A percentile compares a stretch with the other conserved stretches of the same genome.
phyloP scores from a whole-genome alignment of 2,329 filamentous ascomycete species.

The Diplodia sapinea region DNA sequence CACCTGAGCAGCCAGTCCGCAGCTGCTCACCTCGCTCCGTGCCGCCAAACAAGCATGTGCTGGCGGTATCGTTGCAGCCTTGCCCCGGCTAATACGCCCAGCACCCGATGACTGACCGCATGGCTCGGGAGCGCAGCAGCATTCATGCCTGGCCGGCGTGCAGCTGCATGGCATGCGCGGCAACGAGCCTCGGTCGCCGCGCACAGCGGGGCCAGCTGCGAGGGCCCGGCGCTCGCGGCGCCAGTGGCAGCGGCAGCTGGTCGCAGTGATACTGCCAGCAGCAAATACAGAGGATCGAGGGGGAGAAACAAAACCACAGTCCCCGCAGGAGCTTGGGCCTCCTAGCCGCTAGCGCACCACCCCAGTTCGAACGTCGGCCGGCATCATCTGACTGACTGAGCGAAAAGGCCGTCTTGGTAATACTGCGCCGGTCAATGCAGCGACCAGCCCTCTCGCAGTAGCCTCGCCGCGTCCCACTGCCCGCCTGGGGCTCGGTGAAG shows the following conservation, averaged over 20 bases:
- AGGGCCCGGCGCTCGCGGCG: too few relatives aligned
- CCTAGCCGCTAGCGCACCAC: constrained; percentile 16
- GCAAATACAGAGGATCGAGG: neutral
- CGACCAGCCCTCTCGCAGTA: neutral
- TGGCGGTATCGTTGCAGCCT: neutral
- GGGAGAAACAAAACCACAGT: neutral
- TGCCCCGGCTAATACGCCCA: constrained; percentile 1
- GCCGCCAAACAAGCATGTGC: constrained; percentile 19
- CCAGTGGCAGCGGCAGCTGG: too few relatives aligned
- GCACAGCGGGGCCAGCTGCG: neutral
- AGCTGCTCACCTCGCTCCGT: constrained; percentile 20
- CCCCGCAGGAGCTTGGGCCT: constrained; percentile 29
- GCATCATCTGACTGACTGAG: constrained; percentile 26
- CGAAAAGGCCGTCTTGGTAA: constrained; percentile 6
- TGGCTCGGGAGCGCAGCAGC: neutral
- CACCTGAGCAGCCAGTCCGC: constrained; percentile 3
- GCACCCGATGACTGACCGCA: neutral
- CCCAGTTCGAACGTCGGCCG: constrained; percentile 5
- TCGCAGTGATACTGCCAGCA: neutral
- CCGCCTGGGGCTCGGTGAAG: neutral
- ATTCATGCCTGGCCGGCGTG: neutral
- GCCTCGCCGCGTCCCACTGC: neutral
- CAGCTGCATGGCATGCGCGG: constrained; percentile 12
- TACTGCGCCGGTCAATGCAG: constrained; percentile 4
- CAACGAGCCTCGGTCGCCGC: neutral